Evolutionary conservation across 495 filamentous ascomycete species (phyloP), one percentile per base, ranked within the genome.

Genomic region (Aspergillus coremiiformis): DNA sequence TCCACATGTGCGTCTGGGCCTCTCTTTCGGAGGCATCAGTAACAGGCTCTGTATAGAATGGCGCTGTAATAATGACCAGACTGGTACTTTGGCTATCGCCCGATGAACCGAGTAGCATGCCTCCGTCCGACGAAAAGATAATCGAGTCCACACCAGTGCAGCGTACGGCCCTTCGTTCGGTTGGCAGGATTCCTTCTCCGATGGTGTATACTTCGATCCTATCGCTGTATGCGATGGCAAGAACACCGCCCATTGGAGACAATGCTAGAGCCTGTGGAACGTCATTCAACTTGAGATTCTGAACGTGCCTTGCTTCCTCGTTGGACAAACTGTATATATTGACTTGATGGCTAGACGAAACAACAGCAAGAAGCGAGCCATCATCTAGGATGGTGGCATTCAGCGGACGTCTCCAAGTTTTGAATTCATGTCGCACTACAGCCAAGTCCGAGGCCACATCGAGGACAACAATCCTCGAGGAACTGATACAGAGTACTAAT

Each of bases 191-290:
- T 30, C 72, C 77, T 9, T 82, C 72, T 30, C 79, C 82, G 17
- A 95, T 66, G 5, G 89, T 84, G 42, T 90, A 82, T 1, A 96
- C 86, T 59, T 95, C 90, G 52, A 96, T 90, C 12, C 85, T 86
- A 26, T 86, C 86, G 57, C 87, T 81, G 70, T 88, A 95, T 10
- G 88, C 89, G n/a, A 89, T 83, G 20, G 89, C 90, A 52, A 95
- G 72, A 17, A 95, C 86, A 39, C 82, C 78, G 19, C 89, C 90
- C 44, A 82, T 84, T 1, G 90, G 90, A 1, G 89, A 90, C 21
- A 96, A 72, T 7, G 84, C 82, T 53, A 96, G 84, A 35, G 86
- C 80, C 52, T 86, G 78, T 55, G 89, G 87, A 49, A 77, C 73
- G 69, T 92, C 80, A 58, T 94, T 85, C 43, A 93, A 67, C 6